phyloP scores from a whole-genome alignment of 441 rosid genomes.

The Jatropha multifida region DNA sequence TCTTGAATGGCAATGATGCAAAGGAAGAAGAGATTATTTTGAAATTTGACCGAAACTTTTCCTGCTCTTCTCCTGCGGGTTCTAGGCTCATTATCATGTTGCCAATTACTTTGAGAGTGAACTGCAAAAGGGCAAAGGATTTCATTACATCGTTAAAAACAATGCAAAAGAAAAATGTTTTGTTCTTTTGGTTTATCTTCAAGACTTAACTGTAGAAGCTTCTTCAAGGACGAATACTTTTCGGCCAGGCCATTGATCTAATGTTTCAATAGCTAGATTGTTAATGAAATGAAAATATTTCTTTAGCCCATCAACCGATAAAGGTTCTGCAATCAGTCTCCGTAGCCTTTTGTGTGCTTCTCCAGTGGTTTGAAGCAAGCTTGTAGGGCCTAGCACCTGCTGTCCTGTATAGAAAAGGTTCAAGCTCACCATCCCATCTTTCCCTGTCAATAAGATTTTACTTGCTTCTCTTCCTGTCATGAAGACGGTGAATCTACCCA shows the following conservation, averaged over 20 bases:
- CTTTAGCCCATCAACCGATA: constrained; percentile 58
- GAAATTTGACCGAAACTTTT: constrained; percentile 56
- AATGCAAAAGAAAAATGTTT: not conserved
- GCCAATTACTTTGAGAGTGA: constrained; percentile 64
- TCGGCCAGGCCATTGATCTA: constrained; percentile 49
- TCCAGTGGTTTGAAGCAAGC: constrained; percentile 62
- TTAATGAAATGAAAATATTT: constrained; percentile 61
- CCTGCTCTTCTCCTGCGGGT: constrained; percentile 58
- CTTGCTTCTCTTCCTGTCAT: constrained; percentile 68
- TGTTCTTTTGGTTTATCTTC: not conserved
- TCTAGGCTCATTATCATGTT: constrained; percentile 77
- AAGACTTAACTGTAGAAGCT: constrained; percentile 56
- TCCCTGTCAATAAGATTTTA: constrained; percentile 62
- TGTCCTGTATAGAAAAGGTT: constrained; percentile 69
- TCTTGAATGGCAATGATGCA: constrained; percentile 59
- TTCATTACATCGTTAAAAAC: not conserved
- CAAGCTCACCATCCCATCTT: constrained; percentile 72
- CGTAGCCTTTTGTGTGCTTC: constrained; percentile 58
- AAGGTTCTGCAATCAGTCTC: constrained; percentile 56
- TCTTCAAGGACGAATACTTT: constrained; percentile 56
- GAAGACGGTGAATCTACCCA: constrained; percentile 58
- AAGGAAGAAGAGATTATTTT: constrained; percentile 62
- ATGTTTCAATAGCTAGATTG: constrained; percentile 41
- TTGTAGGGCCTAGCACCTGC: constrained; percentile 58
- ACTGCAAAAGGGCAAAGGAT: constrained; percentile 33